These are phyloP conservation scores for Ettlia oleoabundans DNA, from an alignment of 139 green algal species.

Conservation along the genomic window DNA sequence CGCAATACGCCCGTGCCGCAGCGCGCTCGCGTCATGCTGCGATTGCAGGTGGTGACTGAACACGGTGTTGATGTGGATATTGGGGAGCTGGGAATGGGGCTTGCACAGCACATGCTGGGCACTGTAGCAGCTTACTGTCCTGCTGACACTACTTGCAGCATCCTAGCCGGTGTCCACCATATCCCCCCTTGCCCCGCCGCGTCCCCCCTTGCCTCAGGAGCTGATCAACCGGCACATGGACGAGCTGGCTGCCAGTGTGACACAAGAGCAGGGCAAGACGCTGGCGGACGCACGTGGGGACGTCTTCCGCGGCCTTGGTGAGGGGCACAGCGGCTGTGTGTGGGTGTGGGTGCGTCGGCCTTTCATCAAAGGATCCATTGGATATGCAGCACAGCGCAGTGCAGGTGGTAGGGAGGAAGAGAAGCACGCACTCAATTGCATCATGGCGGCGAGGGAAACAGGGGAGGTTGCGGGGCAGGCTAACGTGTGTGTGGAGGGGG, in stretches of 20 bases:
- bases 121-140: background rate
- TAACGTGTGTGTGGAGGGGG: no score
- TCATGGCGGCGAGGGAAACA: no score
- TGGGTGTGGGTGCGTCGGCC: no score
- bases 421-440: no score
- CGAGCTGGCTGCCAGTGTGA: conserved; percentile 83
- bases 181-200: background rate
- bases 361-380: no score
- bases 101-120: no score
- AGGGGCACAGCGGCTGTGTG: background rate
- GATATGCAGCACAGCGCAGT: no score
- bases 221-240: conserved; percentile 93
- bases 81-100: no score
- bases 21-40: conserved; percentile 90
- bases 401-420: no score
- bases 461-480: no score
- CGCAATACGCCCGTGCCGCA: conserved; percentile 74
- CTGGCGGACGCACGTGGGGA: conserved; percentile 91
- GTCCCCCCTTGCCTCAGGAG: conserved; percentile 34
- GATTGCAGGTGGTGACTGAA: conserved; percentile 61
- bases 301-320: conserved; percentile 93
- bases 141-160: background rate
- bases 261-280: conserved; percentile 96
- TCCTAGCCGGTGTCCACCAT: background rate
- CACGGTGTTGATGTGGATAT: no score